Base-by-base conservation (phyloP, 768 basidiomycete species). In the Rhodosporidiobolus sp. region DNA sequence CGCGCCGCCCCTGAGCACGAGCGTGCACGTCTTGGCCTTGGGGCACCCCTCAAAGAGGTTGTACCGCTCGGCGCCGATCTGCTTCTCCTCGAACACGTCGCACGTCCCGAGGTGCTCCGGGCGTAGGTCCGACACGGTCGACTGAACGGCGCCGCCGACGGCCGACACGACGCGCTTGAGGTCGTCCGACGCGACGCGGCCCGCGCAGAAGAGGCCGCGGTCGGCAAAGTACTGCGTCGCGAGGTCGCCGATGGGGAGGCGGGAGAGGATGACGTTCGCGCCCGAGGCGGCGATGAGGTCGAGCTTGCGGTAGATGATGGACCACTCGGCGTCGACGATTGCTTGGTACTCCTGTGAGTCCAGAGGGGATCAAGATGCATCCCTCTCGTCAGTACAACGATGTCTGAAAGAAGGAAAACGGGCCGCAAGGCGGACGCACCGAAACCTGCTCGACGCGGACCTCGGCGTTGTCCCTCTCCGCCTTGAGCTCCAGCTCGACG, bases 151-250 rank as follows among this genome's bases (percentile, higher is more conserved):
- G 35, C 96, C 96, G 49, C 96, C 96, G 50, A 93, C 92, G 46
- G 96, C 96, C 80, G 96, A 92, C 38, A 94, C 91, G 17, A 97
- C 95, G 63, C 96, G 86, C 78, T 92, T 89, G 57, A 99, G 85
- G 81, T 99, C 96, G 50, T 86, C 91, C 11, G 89, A 88, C 48
- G 88, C 86, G 50, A 99, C 96, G 63, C 96, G 91, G 52, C 96
- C 96, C 70, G 96, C 96, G 77, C 96, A 98, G 85, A 99, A 99
- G 79, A 99, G 97, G 79, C 94, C 90, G 48, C 96, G 88, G 83
- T 98, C 96, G 53, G 96, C 95, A 80, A 99, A 99, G 90, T 94
- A 99, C 80, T 98, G 96, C 6, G 96, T 98, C 2, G 96, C 96
- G 52, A 99, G 85, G 83, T 99, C 96, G 43, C 96, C 96, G 78